These are phyloP conservation scores for Candida tropicalis DNA, from an alignment of 1,139 yeast species.

Conservation along the genomic window DNA sequence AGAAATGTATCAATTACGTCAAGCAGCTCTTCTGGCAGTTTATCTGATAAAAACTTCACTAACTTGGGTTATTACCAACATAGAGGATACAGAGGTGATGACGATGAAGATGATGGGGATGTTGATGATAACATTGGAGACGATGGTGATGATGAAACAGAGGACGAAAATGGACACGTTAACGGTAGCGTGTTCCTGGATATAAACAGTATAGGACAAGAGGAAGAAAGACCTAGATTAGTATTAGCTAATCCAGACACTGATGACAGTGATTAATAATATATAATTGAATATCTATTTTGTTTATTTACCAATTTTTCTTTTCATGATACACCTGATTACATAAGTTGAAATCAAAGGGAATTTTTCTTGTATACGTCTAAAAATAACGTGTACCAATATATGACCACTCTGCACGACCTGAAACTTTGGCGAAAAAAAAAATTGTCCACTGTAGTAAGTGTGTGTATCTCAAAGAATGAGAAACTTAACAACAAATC, in stretches of 20 bases:
- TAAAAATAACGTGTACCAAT: not conserved
- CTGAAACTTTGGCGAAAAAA: not conserved
- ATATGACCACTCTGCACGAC: not conserved
- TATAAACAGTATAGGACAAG: constrained; percentile 21
- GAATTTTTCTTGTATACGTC: too few species aligned
- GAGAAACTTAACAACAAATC: constrained; percentile 5
- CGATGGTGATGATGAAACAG: constrained; percentile 21
- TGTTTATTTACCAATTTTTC: not conserved
- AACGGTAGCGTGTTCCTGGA: constrained; percentile 3
- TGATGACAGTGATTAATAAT: constrained; percentile 15
- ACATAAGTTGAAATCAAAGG: too few species aligned
- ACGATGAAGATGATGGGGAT: constrained; percentile 25
- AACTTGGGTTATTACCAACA: constrained; percentile 47
- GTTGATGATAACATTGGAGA: constrained; percentile 6
- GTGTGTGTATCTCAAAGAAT: too few species aligned
- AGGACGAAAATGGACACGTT: constrained; percentile 14
- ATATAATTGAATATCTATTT: not conserved
- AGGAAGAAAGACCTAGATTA: constrained; percentile 50
- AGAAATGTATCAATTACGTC: constrained; percentile 13
- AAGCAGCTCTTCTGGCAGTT: constrained; percentile 21
- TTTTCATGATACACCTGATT: not conserved
- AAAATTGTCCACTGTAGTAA: not conserved
- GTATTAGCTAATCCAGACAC: constrained; percentile 71
- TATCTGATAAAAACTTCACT: constrained; percentile 24
- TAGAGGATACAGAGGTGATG: constrained; percentile 38